Evolutionary conservation across 352 stramenopile species (phyloP).

Genomic region (Phytophthora uliginosa): DNA sequence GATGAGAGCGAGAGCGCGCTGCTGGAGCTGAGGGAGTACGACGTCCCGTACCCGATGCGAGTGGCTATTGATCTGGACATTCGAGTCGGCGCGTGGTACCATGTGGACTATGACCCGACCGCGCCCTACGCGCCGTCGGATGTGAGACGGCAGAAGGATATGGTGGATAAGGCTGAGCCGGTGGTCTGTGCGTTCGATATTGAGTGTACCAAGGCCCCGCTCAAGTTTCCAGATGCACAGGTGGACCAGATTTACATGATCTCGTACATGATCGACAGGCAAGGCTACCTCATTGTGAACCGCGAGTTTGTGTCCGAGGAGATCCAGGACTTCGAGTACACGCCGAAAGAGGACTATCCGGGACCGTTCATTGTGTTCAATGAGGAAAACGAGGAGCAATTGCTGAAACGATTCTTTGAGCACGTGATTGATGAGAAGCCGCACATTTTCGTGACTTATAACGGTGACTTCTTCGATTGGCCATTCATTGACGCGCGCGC

Average conservation of each 20-base stretch:
- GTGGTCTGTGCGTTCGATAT: constrained; percentile 99
- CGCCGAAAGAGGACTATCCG: constrained; percentile 93
- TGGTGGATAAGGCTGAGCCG: constrained; percentile 94
- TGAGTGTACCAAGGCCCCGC: constrained; percentile 98
- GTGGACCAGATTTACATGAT: constrained; percentile 98
- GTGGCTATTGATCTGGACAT: constrained; percentile 97
- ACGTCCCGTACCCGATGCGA: constrained; percentile 98
- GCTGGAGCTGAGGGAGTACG: constrained; percentile 97
- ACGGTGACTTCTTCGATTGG: constrained; percentile 99
- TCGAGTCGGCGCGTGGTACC: constrained; percentile 98
- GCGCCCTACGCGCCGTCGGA: constrained; percentile 62
- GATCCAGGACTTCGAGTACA: constrained; percentile 99
- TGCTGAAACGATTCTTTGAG: constrained; percentile 92
- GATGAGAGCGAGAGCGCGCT: constrained; percentile 82
- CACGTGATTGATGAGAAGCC: constrained; percentile 94
- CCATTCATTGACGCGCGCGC: constrained; percentile 97
- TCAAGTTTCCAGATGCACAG: constrained; percentile 99
- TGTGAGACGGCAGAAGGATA: constrained; percentile 77
- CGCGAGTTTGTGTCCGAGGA: constrained; percentile 98
- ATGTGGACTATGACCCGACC: constrained; percentile 87
- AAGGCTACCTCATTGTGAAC: constrained; percentile 98
- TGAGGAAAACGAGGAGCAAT: constrained; percentile 85
- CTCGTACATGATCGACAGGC: constrained; percentile 98
- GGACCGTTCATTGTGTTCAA: constrained; percentile 98
- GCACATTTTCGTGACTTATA: constrained; percentile 99